Evolutionary conservation across 768 basidiomycete species (phyloP), one percentile per base, ranked within the genome.

Genomic region (Leccinum aurantiacum): DNA sequence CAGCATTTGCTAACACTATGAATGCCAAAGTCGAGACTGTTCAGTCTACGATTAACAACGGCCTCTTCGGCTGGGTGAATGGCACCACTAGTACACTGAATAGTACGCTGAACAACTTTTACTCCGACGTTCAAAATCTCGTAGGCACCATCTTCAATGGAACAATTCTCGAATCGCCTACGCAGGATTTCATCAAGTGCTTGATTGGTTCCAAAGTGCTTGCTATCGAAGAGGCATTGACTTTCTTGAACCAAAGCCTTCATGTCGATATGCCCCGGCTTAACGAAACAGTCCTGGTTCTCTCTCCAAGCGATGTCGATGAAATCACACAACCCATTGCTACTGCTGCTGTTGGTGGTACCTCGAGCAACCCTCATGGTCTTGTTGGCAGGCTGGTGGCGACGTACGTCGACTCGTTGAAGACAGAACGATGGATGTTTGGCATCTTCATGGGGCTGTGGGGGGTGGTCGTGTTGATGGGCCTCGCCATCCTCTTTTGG

Each of bases 21-120:
- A 99, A 98, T 64, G 68, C 67, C 19, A 89, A 84, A 31, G 85
- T 98, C 22, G 81, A 84, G 53, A 66, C 66, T 35, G 80, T 93
- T 53, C 91, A 98, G 76, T 79, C 78, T 41, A 83, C 85, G 6
- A 84, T 98, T 74, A 93, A 98, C 71, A 77, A 92, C 44, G 90
- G 90, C 25, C 75, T 98, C 50, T 96, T 98, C 63, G 94, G 95
- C 10, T 98, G 95, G 95, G 88, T 98, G 53, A 94, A 98, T 67
- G 82, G 79, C 17, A 96, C 96, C 8, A 96, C 94, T 1, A 86
- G 85, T 4, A 86, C 88, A 6, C 82, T 99, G 56, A 99, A 99
- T 73, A 77, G 79, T 65, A 97, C 96, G 3, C 77, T 99, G 67
- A 88, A 84, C 70, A 80, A 79, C 50, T 96, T 99, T 74, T 98